phyloP scores from a whole-genome alignment of 2,329 filamentous ascomycete genomes.

The Aureobasidium musti region DNA sequence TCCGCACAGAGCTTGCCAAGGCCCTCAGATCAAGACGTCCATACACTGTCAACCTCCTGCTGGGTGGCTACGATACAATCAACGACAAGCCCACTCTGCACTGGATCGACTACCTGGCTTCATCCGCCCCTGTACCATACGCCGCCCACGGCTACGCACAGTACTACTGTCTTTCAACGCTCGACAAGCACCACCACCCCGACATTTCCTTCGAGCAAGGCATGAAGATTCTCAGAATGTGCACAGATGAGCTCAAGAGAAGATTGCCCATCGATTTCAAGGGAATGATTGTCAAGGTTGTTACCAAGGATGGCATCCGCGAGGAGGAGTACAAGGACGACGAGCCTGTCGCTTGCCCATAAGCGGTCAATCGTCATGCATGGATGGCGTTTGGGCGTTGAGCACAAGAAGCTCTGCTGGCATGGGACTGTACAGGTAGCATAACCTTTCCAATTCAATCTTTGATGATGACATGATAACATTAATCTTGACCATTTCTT shows the following conservation, averaged over 20 bases:
- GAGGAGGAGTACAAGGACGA: slow-evolving; percentile 81
- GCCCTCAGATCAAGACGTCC: slow-evolving; percentile 89
- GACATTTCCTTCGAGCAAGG: slow-evolving; percentile 88
- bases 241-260: slow-evolving; percentile 95
- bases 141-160: slow-evolving; percentile 98
- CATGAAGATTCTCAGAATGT: slow-evolving; percentile 89
- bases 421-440: slow-evolving; percentile 28
- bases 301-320: slow-evolving; percentile 89
- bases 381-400: slow-evolving; percentile 29
- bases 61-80: slow-evolving; percentile 91
- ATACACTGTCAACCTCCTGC: slow-evolving; percentile 94
- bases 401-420: slow-evolving; percentile 21
- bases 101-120: slow-evolving; percentile 96
- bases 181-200: slow-evolving; percentile 98
- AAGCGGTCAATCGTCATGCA: slow-evolving; percentile 16
- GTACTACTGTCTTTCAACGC: slow-evolving; percentile 97
- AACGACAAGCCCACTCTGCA: slow-evolving; percentile 88
- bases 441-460: slow-evolving; percentile 26
- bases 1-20: slow-evolving; percentile 87
- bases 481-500: neutral
- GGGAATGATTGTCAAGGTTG: slow-evolving; percentile 82
- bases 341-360: slow-evolving; percentile 31
- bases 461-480: slow-evolving; percentile 26
- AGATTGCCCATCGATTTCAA: slow-evolving; percentile 99
- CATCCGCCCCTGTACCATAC: slow-evolving; percentile 84